phyloP scores from a whole-genome alignment of 2,329 filamentous ascomycete genomes.

The Lasiodiplodia theobromae region DNA sequence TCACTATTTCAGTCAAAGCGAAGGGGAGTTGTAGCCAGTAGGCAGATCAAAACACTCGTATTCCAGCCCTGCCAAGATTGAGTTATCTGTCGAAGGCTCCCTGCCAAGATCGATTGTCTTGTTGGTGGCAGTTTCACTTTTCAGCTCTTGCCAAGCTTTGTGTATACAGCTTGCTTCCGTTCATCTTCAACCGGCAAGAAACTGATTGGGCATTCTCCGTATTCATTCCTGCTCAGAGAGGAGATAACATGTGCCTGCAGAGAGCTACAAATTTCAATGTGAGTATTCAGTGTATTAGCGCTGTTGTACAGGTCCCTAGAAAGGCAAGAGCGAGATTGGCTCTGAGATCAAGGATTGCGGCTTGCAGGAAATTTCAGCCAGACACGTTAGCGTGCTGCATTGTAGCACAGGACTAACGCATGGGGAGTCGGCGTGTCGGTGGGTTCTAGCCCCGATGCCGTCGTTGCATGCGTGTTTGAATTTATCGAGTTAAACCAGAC shows the following conservation, averaged over 20 bases:
- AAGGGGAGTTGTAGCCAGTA: background rate
- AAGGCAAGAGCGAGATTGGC: background rate
- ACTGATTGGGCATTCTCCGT: background rate
- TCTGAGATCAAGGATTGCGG: background rate
- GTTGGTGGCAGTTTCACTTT: background rate
- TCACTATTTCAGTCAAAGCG: background rate
- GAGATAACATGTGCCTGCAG: background rate
- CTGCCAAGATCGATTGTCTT: background rate
- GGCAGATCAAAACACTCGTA: background rate
- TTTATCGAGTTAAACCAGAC: background rate
- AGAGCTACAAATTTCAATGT: background rate
- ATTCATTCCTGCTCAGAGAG: background rate
- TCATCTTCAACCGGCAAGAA: background rate
- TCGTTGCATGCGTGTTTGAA: background rate
- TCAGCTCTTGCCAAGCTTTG: background rate
- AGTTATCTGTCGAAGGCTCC: background rate
- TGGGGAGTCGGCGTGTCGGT: background rate
- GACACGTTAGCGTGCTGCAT: background rate
- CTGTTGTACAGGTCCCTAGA: background rate
- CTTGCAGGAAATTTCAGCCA: background rate
- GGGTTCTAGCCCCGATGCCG: background rate
- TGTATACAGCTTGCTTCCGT: background rate
- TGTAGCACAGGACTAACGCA: background rate
- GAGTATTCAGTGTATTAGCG: background rate
- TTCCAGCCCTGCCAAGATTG: background rate